phyloP scores from a whole-genome alignment of 345 rosid genomes.

The Arabidopsis suecica region DNA sequence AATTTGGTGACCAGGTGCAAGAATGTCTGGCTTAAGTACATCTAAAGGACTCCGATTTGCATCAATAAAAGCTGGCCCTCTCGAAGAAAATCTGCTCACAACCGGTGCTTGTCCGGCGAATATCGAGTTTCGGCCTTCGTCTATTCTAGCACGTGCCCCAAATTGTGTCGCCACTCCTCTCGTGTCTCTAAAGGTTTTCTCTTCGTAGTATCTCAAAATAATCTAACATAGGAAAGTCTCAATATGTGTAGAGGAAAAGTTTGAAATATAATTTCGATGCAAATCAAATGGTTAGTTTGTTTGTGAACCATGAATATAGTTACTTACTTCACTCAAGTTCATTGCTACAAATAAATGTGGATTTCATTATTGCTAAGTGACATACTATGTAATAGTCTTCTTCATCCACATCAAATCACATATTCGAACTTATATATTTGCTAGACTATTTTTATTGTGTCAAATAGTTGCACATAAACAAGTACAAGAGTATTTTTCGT shows the following conservation, averaged over 20 bases:
- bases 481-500: too few species aligned
- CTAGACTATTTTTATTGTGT: too few species aligned
- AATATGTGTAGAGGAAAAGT: neutral
- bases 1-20: conserved; percentile 89
- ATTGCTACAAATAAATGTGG: neutral
- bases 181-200: conserved; percentile 52
- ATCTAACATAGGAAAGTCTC: conserved; percentile 48
- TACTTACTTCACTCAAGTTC: neutral
- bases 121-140: conserved; percentile 70
- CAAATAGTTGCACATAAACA: too few species aligned
- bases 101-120: conserved; percentile 58
- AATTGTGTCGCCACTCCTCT: conserved; percentile 51
- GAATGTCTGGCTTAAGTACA: conserved; percentile 83
- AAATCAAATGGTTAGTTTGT: neutral
- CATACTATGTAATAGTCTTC: neutral
- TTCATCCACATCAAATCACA: too few species aligned
- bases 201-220: conserved; percentile 64
- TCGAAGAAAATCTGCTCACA: conserved; percentile 78
- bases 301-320: neutral
- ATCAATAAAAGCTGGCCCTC: conserved; percentile 76
- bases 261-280: neutral
- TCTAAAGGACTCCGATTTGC: conserved; percentile 53
- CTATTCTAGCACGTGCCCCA: conserved; percentile 57
- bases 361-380: neutral
- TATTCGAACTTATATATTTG: too few species aligned